Evolutionary conservation across 768 basidiomycete species (phyloP).

Genomic region (Auriscalpium vulgare): DNA sequence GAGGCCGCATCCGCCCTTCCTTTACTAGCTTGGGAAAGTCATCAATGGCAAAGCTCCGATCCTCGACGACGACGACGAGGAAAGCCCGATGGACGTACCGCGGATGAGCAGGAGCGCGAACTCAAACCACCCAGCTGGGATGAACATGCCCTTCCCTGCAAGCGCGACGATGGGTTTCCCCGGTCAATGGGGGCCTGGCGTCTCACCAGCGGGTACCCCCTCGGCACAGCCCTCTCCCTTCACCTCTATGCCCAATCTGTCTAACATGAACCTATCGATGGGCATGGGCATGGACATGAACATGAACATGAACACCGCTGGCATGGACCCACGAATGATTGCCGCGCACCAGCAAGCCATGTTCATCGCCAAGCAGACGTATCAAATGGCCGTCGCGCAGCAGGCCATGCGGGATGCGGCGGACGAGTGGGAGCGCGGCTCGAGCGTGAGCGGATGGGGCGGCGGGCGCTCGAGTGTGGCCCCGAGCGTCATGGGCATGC

Average conservation of each 20-base stretch:
- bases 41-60: constrained; percentile 71
- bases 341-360: constrained; percentile 85
- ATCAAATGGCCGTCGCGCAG: constrained; percentile 85
- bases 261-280: constrained; percentile 24
- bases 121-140: neutral
- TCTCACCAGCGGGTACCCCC: neutral
- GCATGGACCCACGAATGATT: constrained; percentile 21
- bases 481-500: constrained; percentile 25
- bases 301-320: constrained; percentile 15
- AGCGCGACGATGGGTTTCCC: neutral
- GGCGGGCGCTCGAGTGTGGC: constrained; percentile 22
- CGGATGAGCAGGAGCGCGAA: neutral
- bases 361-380: constrained; percentile 80
- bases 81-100: constrained; percentile 12
- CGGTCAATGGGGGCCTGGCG: neutral
- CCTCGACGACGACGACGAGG: constrained; percentile 30
- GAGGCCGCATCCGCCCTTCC: neutral
- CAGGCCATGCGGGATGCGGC: constrained; percentile 85
- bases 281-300: constrained; percentile 28
- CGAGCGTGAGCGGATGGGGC: constrained; percentile 30
- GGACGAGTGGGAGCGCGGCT: constrained; percentile 86
- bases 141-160: neutral
- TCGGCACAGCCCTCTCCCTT: neutral
- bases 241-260: constrained; percentile 22
- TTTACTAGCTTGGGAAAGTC: constrained; percentile 70